Conservation (phyloP, 2,329 filamentous ascomycete genomes). For the Fusarium goolgardi region DNA sequence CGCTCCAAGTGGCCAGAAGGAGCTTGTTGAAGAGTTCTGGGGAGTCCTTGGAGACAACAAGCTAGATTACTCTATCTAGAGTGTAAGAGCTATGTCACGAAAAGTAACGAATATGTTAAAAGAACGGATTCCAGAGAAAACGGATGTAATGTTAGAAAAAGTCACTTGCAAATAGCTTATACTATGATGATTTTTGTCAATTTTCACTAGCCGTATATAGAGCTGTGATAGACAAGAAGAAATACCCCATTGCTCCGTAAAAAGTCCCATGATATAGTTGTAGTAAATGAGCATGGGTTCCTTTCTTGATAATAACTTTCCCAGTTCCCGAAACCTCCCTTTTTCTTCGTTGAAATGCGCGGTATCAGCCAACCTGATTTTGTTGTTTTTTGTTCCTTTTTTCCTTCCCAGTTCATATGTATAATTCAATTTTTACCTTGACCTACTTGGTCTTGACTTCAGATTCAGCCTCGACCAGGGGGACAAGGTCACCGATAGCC, state of each 20-base stretch:
- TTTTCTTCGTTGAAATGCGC: slow-evolving; percentile 34
- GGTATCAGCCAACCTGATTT: slow-evolving; percentile 37
- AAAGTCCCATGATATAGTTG: slow-evolving; percentile 44
- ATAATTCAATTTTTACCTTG: neutral
- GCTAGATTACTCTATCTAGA: slow-evolving; percentile 60
- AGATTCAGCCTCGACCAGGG: neutral
- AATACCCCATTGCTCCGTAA: slow-evolving; percentile 38
- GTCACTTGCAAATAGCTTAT: slow-evolving; percentile 13
- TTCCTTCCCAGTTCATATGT: too few species aligned
- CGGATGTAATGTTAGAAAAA: neutral
- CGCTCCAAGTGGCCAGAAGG: slow-evolving; percentile 68
- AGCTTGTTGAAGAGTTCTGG: slow-evolving; percentile 75
- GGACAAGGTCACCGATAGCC: neutral
- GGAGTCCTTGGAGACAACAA: slow-evolving; percentile 64
- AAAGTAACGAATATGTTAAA: neutral
- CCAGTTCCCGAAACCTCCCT: slow-evolving; percentile 3
- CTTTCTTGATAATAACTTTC: slow-evolving; percentile 1
- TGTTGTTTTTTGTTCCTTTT: slow-evolving; percentile 8
- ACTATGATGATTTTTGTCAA: slow-evolving; percentile 29
- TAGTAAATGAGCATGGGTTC: slow-evolving; percentile 24
- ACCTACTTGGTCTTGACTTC: slow-evolving; percentile 43
- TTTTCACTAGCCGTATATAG: slow-evolving; percentile 31
- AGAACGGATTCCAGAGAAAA: slow-evolving; percentile 15
- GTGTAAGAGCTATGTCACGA: neutral
- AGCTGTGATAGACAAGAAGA: slow-evolving; percentile 29